Base-by-base conservation (phyloP, 805 yeast genomes). In the Dipodascopsis uninucleata region DNA sequence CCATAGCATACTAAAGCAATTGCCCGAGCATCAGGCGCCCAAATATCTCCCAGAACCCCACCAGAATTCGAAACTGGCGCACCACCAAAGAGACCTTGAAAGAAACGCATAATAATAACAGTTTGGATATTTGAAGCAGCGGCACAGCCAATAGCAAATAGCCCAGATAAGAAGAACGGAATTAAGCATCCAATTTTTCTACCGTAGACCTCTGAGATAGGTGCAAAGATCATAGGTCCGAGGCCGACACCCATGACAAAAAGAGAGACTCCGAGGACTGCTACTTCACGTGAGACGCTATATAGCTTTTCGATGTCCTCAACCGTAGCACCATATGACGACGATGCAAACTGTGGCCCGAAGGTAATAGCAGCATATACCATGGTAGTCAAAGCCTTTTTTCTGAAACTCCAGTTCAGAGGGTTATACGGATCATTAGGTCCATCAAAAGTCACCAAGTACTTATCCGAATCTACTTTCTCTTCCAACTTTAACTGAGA, bases 21-120 rank as follows among this genome's bases (percentile, higher is more conserved):
- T 20, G 82, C 85, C 57, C 85, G 69, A 10, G 64, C 61, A 24
- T 67, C 64, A 2, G 79, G 75, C 9, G 63, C 57, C 64, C 71
- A 80, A 33, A 78, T 59, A 58, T 80, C 85, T 42, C 81, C 70
- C 52, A 86, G 76, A 8, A 93, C 80, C 52, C 95, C 96, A 43
- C 89, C 87, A 10, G 87, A 89, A 55, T 84, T 77, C 10, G 95
- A 81, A 64, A 87, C 71, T 0, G 90, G 87, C 2, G 93, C 94
- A 1, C 89, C 80, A 1, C 90, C 86, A 39, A 81, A 74, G 26
- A 81, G 72, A 1, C 95, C 95, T 18, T 82, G 71, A 59, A 87
- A 78, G 61, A 84, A 85, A 56, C 96, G 68, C 39, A 85, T 68
- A 5, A 87, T 80, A 41, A 86, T 65, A 24, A 84, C 70, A 41